Base-by-base conservation (phyloP, 192 early-diverging fungal species). In the Podila verticillata region DNA sequence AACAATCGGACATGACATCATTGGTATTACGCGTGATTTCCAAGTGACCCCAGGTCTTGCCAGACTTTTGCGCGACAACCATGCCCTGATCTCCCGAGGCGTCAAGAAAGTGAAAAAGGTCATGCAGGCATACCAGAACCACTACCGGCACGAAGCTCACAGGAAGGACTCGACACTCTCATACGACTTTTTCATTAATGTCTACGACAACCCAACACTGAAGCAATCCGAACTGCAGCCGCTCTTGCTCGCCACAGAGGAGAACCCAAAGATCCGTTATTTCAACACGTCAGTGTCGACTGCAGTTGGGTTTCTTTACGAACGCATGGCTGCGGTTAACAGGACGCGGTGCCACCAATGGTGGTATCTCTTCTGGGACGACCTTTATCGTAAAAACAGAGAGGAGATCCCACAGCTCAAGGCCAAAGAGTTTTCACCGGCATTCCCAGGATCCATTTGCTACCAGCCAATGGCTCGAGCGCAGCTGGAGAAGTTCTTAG, bases 281-380 rank as follows among this genome's bases (percentile, higher is more conserved):
- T 74, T 81, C 6, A 64, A 65, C 3, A 30, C 49, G 8, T 22
- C 57, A 8, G 83, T 75, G 15, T 65, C 66, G 12, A 48, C 51
- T 22, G 75, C 81, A 5, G 64, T 86, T 31, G 36, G 66, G n/a
- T 83, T 68, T 49, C 59, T 86, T 17, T 84, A 83, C 57, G 83
- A 86, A 64, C 74, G 83, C 7, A 84, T 84, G 74, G 51, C 66
- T 2, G 70, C 70, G 0, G 83, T 83, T 19, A 80, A 84, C 49
- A 51, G 73, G 39, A 72, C 80, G 6, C 60, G 73, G 30, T 74
- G 73, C n/a, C 83, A 84, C 63, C 83, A 84, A 62, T 84, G 83
- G 83, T 92, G 91, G 91, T 92, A 89, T 49, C 72, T 92, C 20
- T 91, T 92, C 68, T 92, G 89, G 89, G 91, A 92, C 60, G 91